Evolutionary conservation across 176 grass and related monocot species (phyloP), one percentile per base, ranked within the genome.

Genomic region (Avena insularis): DNA sequence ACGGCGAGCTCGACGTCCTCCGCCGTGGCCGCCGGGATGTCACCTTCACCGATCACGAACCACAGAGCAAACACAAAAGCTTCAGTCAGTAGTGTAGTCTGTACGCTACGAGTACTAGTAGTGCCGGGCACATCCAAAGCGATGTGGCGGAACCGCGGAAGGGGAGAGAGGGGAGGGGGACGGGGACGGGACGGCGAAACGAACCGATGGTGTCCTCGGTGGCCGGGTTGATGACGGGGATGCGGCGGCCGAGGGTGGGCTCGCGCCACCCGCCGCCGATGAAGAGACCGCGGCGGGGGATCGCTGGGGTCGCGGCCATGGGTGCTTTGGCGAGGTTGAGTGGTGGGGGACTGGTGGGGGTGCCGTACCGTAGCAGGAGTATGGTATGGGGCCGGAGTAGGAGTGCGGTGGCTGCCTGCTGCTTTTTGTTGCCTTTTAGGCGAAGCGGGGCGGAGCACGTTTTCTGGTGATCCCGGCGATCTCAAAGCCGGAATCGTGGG

Each of bases 1-100:
- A 98, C 96, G 63, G 96, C 93, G 43, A 98, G 87, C 79, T 98
- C 93, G 54, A 98, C 93, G 79, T 98, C 96, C 92, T 98, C 96
- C 51, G 80, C 70, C n/a, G 93, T 98, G 33, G 51, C 96, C 58
- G 96, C 92, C 27, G 96, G 96, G 80, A 98, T 91, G 84, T 98
- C 90, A 31, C 92, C 96, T 98, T 79, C 54, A 57, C 51, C 53
- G 87, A 77, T 82, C 71, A 51, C 66, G 15, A 29, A 27, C 25
- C 35, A 36, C 62, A 35, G 33, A 35, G 33, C 27, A 9, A 61
- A 35, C 12, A 53, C 25, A 62, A 31, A 75, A 80, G 45, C 48
- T 46, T 6, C 8, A 77, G 71, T 81, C 38, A 86, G 77, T 31
- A 35, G 33, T 35, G 33, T 35, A 35, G 3, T 35, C 33, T 35